Conservation (phyloP, 441 rosid species). For the Macaranga tanarius region DNA sequence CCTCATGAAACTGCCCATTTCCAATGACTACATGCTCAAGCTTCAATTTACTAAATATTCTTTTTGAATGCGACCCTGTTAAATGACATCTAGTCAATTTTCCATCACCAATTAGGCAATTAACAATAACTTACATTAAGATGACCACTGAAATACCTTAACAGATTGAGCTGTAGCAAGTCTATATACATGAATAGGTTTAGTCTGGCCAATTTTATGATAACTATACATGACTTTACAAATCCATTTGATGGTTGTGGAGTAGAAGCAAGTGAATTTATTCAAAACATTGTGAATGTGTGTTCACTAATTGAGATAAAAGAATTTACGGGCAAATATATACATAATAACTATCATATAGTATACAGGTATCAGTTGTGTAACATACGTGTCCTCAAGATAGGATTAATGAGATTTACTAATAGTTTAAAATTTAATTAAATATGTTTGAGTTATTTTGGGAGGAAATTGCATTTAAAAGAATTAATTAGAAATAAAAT, state of each 20-base stretch:
- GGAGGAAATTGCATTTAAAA: too few relatives aligned
- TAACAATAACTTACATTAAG: neutral
- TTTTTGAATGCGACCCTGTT: slow-evolving; percentile 91
- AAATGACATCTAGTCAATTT: slow-evolving; percentile 24
- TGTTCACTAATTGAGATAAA: slow-evolving; percentile 1
- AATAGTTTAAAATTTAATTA: too few relatives aligned
- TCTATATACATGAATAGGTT: slow-evolving; percentile 98
- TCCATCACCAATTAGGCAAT: slow-evolving; percentile 16
- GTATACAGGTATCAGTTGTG: slow-evolving; percentile 95
- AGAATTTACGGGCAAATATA: slow-evolving; percentile 16
- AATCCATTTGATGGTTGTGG: slow-evolving; percentile 98
- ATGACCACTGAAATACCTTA: slow-evolving; percentile 51
- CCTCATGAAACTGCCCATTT: slow-evolving; percentile 94
- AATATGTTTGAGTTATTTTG: too few relatives aligned
- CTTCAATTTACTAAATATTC: slow-evolving; percentile 89
- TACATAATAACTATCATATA: slow-evolving; percentile 98
- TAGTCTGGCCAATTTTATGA: slow-evolving; percentile 97
- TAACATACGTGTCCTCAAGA: too few relatives aligned
- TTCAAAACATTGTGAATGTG: neutral
- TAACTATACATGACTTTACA: slow-evolving; percentile 99
- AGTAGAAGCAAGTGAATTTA: slow-evolving; percentile 24
- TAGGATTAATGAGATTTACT: too few relatives aligned
- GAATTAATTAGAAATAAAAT: too few relatives aligned
- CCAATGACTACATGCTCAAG: slow-evolving; percentile 96
- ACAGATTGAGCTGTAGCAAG: slow-evolving; percentile 90